Base-by-base conservation (phyloP, 2,329 filamentous ascomycete species). In the Hypoxylon sp. region DNA sequence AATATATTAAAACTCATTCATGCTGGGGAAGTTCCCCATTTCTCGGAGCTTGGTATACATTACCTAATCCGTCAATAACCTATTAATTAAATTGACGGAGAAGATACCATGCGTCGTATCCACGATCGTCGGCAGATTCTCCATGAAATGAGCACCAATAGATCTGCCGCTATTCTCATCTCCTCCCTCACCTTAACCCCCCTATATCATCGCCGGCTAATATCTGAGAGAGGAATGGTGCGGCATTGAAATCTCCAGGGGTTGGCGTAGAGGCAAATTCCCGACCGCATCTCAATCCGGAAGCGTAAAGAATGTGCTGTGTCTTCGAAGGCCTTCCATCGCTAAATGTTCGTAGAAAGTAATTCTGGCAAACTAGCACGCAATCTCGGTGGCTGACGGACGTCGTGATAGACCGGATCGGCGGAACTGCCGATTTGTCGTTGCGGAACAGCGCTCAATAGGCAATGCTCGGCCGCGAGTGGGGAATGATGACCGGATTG, bases 1-100 rank as follows among this genome's bases (percentile, higher is more conserved):
- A 71, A 70, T 74, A 63, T 65, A 71, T 72, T 73, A 73, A 72
- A 66, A 63, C 63, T 68, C 55, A 58, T 65, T 59, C 46, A 49
- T 55, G 49, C 56, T 53, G 65, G 55, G 60, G 41, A 25, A 55
- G 19, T 48, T 63, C 63, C 60, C 60, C 63, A 58, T 50, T 67
- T 61, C 60, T 66, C 63, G 66, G 66, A 69, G 63, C 59, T 46
- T 69, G 60, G 63, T 51, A 66, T 49, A 50, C 45, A n/a, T 69
- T 66, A 69, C 63, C 63, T 69, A 69, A 69, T 63, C 51, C 21
- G 66, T 65, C 63, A 51, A 66, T 59, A 14, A 43, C 41, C 48
- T 56, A 38, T 53, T 58, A 49, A 63, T 60, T 65, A 59, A 68
- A 60, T 68, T 63, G 45, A 63, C 58, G 41, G 56, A 46, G 45